phyloP scores from a whole-genome alignment of 257 asterid genomes.

The Solanum clarkiae region DNA sequence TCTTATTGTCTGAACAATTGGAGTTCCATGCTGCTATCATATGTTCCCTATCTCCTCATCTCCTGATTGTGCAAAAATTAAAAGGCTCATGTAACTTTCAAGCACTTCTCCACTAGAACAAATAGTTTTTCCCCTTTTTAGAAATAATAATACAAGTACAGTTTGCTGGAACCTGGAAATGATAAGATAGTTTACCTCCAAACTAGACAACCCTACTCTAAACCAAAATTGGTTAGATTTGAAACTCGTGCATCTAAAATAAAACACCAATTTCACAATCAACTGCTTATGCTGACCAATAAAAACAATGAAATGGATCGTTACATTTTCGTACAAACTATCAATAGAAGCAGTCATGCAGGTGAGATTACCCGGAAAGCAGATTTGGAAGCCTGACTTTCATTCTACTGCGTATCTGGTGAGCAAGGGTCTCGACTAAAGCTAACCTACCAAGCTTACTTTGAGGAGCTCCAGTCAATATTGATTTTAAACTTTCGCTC shows the following conservation, averaged over 20 bases:
- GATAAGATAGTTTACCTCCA: not conserved
- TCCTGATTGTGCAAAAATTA: not conserved
- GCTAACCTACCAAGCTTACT: constrained; percentile 96
- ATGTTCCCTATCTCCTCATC: not conserved
- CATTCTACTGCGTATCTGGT: constrained; percentile 85
- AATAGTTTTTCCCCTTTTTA: not conserved
- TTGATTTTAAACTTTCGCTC: constrained; percentile 81
- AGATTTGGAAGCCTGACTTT: constrained; percentile 87
- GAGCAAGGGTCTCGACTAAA: constrained; percentile 85
- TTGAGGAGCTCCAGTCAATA: constrained; percentile 78
- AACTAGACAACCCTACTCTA: not conserved
- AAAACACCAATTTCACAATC: not conserved
- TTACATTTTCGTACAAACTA: not conserved
- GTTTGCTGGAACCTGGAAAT: not conserved
- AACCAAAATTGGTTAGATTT: not conserved
- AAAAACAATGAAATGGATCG: not conserved
- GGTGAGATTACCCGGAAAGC: constrained; percentile 59
- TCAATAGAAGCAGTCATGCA: constrained; percentile 4
- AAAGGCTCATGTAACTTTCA: not conserved
- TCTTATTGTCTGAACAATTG: not conserved
- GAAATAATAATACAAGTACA: not conserved
- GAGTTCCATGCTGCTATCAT: not conserved
- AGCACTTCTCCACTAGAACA: not conserved
- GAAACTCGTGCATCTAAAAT: not conserved
- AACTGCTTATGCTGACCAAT: not conserved